Evolutionary conservation across 148 eudicot species (phyloP), one percentile per base, ranked within the genome.

Genomic region (Persicaria maculosa): DNA sequence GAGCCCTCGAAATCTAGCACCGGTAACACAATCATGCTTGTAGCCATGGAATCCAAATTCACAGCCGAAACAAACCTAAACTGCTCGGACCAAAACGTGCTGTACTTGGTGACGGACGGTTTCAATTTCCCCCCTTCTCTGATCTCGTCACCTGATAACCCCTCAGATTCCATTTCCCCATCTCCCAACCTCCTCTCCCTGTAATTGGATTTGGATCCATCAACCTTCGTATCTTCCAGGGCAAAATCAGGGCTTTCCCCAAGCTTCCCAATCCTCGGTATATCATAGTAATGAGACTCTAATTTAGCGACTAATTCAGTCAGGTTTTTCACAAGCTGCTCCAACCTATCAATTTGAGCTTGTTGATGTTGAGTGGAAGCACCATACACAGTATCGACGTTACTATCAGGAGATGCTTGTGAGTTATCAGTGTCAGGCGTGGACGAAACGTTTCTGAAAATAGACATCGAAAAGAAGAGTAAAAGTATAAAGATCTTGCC

Each of bases 1-100:
- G 80, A 25, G 7, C 97, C 97, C 77, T 96, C 99, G 52, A 31
- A 81, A 86, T 96, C 97, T 53, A 81, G 75, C 68, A 86, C 84
- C 4, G 99, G 97, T 78, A 96, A 82, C 9, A 92, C 82, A 77
- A 78, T 87, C 44, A 96, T 75, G 53, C 88, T 85, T 20, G 88
- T 90, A 5, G 94, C 94, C 65, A 71, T 73, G 2, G 93, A 84
- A 54, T 84, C 86, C 68, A 96, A 77, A 72, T 79, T 89, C 74
- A 96, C 94, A 3, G 97, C 99, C 0, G 97, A 89, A 72, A 89
- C 84, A 75, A 88, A 85, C 73, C 89, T 94, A 57, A 96, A 96
- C 71, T 86, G 85, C 82, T 96, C 97, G 6, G 94, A 86, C 99
- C 99, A 96, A 79, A 89, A 84, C 0, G 91, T 82, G 73, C 86